phyloP scores from a whole-genome alignment of 805 yeast species.

The Starmerella sirachaensis region DNA sequence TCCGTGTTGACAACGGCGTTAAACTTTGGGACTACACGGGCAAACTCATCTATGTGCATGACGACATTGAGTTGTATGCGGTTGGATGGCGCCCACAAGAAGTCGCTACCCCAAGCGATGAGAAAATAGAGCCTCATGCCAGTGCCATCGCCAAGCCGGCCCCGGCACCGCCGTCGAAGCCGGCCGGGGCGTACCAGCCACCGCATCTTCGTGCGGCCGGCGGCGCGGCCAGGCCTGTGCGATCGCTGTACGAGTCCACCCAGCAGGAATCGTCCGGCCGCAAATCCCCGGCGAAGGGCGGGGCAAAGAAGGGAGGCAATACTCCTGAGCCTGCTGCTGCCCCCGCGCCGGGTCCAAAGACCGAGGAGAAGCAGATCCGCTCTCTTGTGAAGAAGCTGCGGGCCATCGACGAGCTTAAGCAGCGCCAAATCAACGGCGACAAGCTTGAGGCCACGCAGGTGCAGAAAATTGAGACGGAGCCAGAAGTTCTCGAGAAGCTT shows the following conservation, averaged over 20 bases:
- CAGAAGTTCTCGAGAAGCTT: conserved; percentile 64
- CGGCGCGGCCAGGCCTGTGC: conserved; percentile 27
- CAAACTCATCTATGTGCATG: conserved; percentile 60
- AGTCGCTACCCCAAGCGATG: conserved; percentile 35
- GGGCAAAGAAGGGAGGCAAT: conserved; percentile 3
- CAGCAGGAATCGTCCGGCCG: conserved; percentile 4
- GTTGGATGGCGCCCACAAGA: conserved; percentile 76
- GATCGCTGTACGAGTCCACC: conserved; percentile 22
- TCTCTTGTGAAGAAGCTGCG: conserved; percentile 82
- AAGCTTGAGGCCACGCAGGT: conserved; percentile 86
- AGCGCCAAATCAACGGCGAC: conserved; percentile 73
- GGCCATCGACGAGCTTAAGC: conserved; percentile 85
- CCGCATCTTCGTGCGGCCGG: conserved; percentile 67
- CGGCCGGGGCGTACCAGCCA: conserved; percentile 89
- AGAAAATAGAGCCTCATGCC: conserved; percentile 48
- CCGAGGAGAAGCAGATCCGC: conserved; percentile 88
- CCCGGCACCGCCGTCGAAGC: conserved; percentile 37
- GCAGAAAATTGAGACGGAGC: conserved; percentile 78
- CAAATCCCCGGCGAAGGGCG: not conserved
- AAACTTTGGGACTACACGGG: conserved; percentile 91
- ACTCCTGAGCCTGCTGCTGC: conserved; percentile 4
- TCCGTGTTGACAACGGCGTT: conserved; percentile 91
- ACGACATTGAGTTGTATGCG: conserved; percentile 66
- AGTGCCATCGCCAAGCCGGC: conserved; percentile 44
- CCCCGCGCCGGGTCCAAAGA: conserved; percentile 17